Conservation (phyloP, 495 filamentous ascomycete genomes). For the Annulohypoxylon maeteangense region DNA sequence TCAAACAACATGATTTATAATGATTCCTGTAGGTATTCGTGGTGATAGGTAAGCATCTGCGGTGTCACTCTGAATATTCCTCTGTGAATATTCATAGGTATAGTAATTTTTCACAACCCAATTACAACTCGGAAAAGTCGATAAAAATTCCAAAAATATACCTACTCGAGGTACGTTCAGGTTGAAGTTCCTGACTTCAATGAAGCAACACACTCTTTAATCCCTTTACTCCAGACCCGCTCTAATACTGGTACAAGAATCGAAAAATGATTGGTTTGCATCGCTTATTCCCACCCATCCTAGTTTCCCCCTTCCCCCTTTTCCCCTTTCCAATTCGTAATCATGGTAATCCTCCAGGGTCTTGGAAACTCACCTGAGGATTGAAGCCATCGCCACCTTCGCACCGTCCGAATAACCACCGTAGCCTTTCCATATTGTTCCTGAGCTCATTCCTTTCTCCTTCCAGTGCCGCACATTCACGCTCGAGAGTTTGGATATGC, state of each 20-base stretch:
- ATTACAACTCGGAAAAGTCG: background rate
- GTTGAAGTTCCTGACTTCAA: constrained; percentile 30
- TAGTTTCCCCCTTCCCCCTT: background rate
- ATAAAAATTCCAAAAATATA: constrained; percentile 1
- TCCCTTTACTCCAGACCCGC: constrained; percentile 19
- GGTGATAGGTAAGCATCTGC: background rate
- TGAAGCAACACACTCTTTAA: background rate
- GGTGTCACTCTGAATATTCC: background rate
- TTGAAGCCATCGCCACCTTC: constrained; percentile 35
- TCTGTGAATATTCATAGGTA: background rate
- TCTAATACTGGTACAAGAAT: constrained; percentile 37
- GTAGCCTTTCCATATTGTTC: constrained; percentile 46
- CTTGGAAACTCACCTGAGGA: constrained; percentile 25
- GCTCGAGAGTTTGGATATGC: constrained; percentile 56
- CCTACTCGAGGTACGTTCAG: constrained; percentile 1
- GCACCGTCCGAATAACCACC: constrained; percentile 46
- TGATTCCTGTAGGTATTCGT: background rate
- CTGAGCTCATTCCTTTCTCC: constrained; percentile 50
- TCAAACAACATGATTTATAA: background rate
- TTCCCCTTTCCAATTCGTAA: background rate
- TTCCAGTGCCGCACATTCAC: constrained; percentile 49
- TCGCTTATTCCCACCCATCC: background rate
- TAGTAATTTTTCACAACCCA: constrained; percentile 5
- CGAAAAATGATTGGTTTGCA: constrained; percentile 6
- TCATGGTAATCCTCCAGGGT: constrained; percentile 12